Conservation (phyloP, 371 early-diverging fungal genomes). For the Mucor circinelloides region DNA sequence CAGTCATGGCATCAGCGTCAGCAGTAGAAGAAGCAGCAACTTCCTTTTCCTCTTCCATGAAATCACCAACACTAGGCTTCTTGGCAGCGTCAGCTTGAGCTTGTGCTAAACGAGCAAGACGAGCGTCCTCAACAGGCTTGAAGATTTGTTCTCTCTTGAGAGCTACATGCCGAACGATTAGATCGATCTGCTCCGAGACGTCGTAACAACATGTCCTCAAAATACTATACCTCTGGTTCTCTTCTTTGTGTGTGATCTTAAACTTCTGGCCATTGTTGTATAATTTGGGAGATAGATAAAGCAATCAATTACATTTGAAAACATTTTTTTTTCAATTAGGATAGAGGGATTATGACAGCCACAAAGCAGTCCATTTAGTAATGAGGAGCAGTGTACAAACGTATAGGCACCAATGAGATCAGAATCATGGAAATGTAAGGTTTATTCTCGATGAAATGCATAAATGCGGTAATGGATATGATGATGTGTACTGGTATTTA, state of each 20-base stretch:
- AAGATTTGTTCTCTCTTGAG: constrained; percentile 50
- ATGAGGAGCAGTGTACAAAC: not conserved
- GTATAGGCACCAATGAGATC: not conserved
- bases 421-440: not conserved
- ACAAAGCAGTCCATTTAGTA: constrained; percentile 15
- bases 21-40: not conserved
- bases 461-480: not conserved
- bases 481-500: not conserved
- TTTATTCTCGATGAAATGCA: not conserved
- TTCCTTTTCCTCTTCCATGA: constrained; percentile 31
- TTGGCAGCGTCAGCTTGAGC: constrained; percentile 51
- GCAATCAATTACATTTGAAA: not conserved
- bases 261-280: constrained; percentile 43
- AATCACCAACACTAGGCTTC: constrained; percentile 35
- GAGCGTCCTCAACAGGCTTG: constrained; percentile 48
- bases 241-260: constrained; percentile 48
- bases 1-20: constrained; percentile 7
- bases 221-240: constrained; percentile 37
- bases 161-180: constrained; percentile 20
- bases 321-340: constrained; percentile 6
- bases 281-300: not conserved
- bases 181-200: not conserved
- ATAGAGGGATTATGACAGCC: not conserved
- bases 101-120: constrained; percentile 46
- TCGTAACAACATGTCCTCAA: not conserved